These are phyloP conservation scores for Alnus rubra DNA, from an alignment of 306 rosid genomes.

Conservation along the genomic window DNA sequence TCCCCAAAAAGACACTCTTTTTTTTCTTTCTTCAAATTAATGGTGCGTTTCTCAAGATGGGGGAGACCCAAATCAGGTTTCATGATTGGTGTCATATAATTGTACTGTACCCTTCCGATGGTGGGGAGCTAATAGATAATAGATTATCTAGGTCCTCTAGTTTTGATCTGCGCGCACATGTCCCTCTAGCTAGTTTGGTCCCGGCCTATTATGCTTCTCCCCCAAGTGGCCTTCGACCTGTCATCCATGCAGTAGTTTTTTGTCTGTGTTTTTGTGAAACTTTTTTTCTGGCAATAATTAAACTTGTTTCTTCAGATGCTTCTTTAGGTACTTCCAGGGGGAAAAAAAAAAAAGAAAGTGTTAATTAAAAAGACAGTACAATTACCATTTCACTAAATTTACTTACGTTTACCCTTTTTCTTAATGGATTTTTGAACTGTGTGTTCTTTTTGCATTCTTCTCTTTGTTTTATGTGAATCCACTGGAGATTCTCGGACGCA, in stretches of 20 bases:
- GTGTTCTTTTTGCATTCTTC: slow-evolving; percentile 19
- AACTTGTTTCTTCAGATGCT: slow-evolving; percentile 15
- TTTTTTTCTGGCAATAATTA: slow-evolving; percentile 10
- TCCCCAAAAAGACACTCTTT: not conserved
- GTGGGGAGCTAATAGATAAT: slow-evolving; percentile 25
- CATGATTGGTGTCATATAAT: slow-evolving; percentile 21
- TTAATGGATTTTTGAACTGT: slow-evolving; percentile 16
- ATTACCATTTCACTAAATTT: slow-evolving; percentile 4
- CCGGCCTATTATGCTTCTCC: slow-evolving; percentile 23
- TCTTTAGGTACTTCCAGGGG: not conserved
- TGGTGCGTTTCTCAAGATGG: slow-evolving; percentile 34
- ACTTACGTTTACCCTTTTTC: slow-evolving; percentile 21
- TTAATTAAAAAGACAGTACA: not conserved
- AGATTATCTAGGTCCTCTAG: slow-evolving; percentile 44
- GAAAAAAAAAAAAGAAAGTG: not conserved
- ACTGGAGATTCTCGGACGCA: slow-evolving; percentile 38
- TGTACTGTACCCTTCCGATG: slow-evolving; percentile 41
- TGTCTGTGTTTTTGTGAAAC: slow-evolving; percentile 14
- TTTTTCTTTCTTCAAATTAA: not conserved
- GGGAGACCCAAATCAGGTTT: slow-evolving; percentile 36
- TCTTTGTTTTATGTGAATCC: slow-evolving; percentile 45
- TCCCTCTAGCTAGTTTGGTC: slow-evolving; percentile 30
- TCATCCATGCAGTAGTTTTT: slow-evolving; percentile 30
- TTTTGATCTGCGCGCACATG: slow-evolving; percentile 42
- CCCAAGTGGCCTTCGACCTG: slow-evolving; percentile 35